A percentile compares a stretch with the other conserved stretches of the same genome.
Conservation (phyloP, 805 yeast species). For the Hanseniaspora valbyensis region DNA sequence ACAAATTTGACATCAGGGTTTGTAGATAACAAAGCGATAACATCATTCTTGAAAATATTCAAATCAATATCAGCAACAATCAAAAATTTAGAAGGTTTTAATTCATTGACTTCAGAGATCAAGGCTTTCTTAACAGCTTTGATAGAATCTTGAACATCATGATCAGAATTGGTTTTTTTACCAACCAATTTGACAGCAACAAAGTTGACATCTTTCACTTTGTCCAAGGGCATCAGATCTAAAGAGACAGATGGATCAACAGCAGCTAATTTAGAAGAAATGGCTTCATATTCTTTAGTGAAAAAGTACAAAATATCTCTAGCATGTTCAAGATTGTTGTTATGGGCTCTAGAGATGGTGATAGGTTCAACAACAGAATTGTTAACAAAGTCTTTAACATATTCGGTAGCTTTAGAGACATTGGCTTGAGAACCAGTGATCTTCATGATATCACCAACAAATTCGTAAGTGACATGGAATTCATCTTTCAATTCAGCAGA, state of each 20-base stretch:
- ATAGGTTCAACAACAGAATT: slow-evolving; percentile 52
- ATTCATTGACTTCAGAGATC: slow-evolving; percentile 59
- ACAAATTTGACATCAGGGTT: slow-evolving; percentile 42
- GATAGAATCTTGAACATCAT: slow-evolving; percentile 38
- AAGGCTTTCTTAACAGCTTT: slow-evolving; percentile 60
- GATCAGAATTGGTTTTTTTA: slow-evolving; percentile 32
- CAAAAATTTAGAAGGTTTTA: slow-evolving; percentile 55
- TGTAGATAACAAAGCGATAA: slow-evolving; percentile 22
- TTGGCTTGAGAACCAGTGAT: slow-evolving; percentile 55
- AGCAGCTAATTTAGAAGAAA: slow-evolving; percentile 20
- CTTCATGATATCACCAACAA: slow-evolving; percentile 42
- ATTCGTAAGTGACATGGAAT: slow-evolving; percentile 45
- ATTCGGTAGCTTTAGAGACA: slow-evolving; percentile 50
- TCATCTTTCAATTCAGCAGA: slow-evolving; percentile 36
- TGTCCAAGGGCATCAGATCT: slow-evolving; percentile 36
- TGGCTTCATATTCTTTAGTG: slow-evolving; percentile 36
- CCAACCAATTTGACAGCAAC: slow-evolving; percentile 47
- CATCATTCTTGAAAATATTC: slow-evolving; percentile 26
- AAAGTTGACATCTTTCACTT: slow-evolving; percentile 35
- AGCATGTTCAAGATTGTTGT: slow-evolving; percentile 67
- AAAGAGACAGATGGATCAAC: slow-evolving; percentile 37
- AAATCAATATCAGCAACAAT: slow-evolving; percentile 55
- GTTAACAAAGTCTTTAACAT: slow-evolving; percentile 50
- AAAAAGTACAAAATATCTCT: slow-evolving; percentile 61
- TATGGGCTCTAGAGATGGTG: slow-evolving; percentile 83